Conservation (phyloP, 1,284 basidiomycete species). For the Apiotrichum laibachii region DNA sequence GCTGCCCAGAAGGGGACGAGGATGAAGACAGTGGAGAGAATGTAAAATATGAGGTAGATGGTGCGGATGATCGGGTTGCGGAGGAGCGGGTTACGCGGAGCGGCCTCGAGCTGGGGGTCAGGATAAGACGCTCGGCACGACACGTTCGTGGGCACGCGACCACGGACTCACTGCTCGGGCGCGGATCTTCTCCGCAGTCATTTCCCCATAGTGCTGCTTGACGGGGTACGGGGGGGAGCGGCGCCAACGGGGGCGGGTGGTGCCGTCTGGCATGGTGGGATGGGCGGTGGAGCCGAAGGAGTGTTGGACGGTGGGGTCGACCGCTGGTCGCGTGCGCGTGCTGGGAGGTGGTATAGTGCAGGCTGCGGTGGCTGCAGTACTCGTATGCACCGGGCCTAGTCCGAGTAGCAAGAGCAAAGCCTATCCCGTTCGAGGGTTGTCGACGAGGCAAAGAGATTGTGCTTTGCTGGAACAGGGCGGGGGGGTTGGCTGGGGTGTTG, state of each 20-base stretch:
- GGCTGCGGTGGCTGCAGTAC: no score
- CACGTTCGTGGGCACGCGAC: no score
- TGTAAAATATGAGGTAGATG: constrained; percentile 37
- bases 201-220: background rate
- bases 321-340: no score
- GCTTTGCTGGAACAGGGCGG: no score
- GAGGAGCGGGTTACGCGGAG: constrained; percentile 31
- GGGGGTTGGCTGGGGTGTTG: background rate
- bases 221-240: no score
- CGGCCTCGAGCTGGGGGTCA: constrained; percentile 25
- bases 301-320: background rate
- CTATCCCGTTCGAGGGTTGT: no score
- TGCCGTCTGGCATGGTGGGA: background rate
- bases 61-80: constrained; percentile 36
- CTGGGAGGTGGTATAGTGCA: no score
- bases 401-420: no score
- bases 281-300: background rate
- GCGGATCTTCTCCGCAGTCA: constrained; percentile 15
- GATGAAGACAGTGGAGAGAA: constrained; percentile 32
- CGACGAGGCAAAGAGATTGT: no score
- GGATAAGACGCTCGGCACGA: no score
- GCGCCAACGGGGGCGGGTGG: background rate
- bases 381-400: no score
- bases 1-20: constrained; percentile 40
- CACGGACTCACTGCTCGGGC: constrained; percentile 12